Evolutionary conservation across 2,329 filamentous ascomycete species (phyloP).

Genomic region (Hymenoscyphus albidus): DNA sequence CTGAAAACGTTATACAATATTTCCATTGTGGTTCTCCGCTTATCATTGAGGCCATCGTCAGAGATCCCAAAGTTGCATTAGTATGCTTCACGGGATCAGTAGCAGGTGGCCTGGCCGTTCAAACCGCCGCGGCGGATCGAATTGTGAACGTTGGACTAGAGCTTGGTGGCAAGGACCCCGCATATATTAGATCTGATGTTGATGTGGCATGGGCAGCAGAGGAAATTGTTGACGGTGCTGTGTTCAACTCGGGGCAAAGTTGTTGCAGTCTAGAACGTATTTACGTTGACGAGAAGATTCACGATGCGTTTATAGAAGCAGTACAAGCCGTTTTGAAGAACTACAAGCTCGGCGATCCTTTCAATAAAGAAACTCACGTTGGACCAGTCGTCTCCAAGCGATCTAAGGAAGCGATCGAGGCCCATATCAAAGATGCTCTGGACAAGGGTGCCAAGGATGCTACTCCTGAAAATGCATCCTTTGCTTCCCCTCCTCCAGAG

Average conservation of each 20-base stretch:
- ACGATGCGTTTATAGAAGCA: conserved; percentile 77
- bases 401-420: conserved; percentile 70
- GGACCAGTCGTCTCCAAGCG: conserved; percentile 84
- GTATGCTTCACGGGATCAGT: conserved; percentile 95
- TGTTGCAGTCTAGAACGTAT: conserved; percentile 91
- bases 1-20: conserved; percentile 80
- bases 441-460: conserved; percentile 78
- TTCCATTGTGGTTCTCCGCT: conserved; percentile 82
- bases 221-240: conserved; percentile 90
- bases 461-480: conserved; percentile 78
- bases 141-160: conserved; percentile 85
- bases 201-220: conserved; percentile 87
- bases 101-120: conserved; percentile 78
- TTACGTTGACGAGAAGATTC: conserved; percentile 81
- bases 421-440: conserved; percentile 78
- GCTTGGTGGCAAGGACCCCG: conserved; percentile 91
- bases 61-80: conserved; percentile 70
- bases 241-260: conserved; percentile 98
- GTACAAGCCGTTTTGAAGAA: conserved; percentile 74
- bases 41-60: conserved; percentile 74
- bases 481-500: conserved; percentile 65
- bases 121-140: conserved; percentile 77
- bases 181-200: conserved; percentile 81
- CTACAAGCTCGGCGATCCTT: conserved; percentile 87
- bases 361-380: conserved; percentile 72